phyloP scores from a whole-genome alignment of 306 rosid species.

The Vicia faba region DNA sequence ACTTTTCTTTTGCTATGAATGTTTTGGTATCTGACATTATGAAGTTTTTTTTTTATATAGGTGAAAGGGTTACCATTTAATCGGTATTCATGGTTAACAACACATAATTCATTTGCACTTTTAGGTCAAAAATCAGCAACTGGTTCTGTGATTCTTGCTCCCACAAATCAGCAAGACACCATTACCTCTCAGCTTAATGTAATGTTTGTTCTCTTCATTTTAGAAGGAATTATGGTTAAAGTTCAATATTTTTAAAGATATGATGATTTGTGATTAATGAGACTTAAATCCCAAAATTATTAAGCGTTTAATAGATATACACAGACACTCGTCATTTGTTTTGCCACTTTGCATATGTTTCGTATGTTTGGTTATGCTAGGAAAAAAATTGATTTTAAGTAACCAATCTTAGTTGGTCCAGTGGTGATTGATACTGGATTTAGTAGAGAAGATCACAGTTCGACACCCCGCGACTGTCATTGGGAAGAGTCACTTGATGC shows the following conservation, averaged over 20 bases:
- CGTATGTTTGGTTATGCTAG: too few relatives aligned
- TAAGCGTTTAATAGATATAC: background rate
- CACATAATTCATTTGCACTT: conserved; percentile 79
- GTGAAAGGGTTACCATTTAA: conserved; percentile 77
- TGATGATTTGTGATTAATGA: too few relatives aligned
- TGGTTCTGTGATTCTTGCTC: conserved; percentile 61
- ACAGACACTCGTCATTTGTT: too few relatives aligned
- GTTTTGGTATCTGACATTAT: background rate
- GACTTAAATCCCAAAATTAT: background rate
- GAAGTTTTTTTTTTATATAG: conserved; percentile 43
- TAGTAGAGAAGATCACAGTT: too few relatives aligned
- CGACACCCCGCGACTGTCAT: too few relatives aligned
- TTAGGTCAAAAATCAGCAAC: conserved; percentile 71
- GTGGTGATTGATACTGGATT: too few relatives aligned
- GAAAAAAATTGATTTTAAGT: too few relatives aligned
- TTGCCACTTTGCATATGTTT: too few relatives aligned
- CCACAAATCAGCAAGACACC: conserved; percentile 83
- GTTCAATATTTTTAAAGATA: background rate
- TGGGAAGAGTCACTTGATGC: too few relatives aligned
- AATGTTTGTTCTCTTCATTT: conserved; percentile 27
- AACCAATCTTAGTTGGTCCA: too few relatives aligned
- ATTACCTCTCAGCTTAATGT: conserved; percentile 84
- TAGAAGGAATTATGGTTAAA: background rate
- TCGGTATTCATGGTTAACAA: conserved; percentile 84
- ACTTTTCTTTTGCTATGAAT: conserved; percentile 3